Conservation (phyloP, 2,329 filamentous ascomycete genomes). For the Ophiostoma pallidulum region DNA sequence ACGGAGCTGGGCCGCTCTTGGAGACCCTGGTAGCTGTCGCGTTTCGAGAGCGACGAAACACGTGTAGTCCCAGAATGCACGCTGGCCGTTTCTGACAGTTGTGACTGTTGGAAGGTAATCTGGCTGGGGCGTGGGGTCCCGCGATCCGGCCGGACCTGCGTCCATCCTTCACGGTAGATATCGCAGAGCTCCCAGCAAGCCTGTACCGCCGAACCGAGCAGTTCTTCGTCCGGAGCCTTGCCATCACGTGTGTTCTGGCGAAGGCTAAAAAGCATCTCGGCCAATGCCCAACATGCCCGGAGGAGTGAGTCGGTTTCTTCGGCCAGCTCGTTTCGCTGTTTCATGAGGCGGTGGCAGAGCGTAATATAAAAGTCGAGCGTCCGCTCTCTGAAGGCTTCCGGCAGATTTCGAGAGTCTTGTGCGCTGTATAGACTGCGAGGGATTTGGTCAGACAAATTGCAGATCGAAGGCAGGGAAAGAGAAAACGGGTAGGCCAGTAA, state of each 20-base stretch:
- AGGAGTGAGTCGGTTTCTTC: conserved; percentile 79
- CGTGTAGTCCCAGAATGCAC: conserved; percentile 22
- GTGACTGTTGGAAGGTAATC: conserved; percentile 54
- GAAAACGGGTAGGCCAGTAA: no score
- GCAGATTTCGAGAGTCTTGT: conserved; percentile 67
- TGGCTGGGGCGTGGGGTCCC: conserved; percentile 78
- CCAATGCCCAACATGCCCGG: conserved; percentile 78
- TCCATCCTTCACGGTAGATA: conserved; percentile 87
- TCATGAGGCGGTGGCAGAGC: conserved; percentile 91
- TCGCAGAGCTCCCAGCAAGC: conserved; percentile 94
- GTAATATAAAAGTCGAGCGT: conserved; percentile 94
- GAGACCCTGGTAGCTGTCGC: conserved; percentile 42
- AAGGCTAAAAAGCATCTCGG: conserved; percentile 87
- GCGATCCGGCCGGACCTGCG: conserved; percentile 74
- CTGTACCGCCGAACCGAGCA: conserved; percentile 79
- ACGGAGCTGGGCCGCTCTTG: conserved; percentile 25
- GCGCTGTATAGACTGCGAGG: conserved; percentile 66
- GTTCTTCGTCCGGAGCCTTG: conserved; percentile 66
- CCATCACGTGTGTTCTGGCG: conserved; percentile 72
- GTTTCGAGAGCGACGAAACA: conserved; percentile 41
- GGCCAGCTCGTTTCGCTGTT: conserved; percentile 68
- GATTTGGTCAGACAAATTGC: no score
- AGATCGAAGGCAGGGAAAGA: no score
- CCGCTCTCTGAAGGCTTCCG: conserved; percentile 77
- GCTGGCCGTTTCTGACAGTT: conserved; percentile 30